Conservation (phyloP, 106 monocot genomes). For the Dendrobium nobile region DNA sequence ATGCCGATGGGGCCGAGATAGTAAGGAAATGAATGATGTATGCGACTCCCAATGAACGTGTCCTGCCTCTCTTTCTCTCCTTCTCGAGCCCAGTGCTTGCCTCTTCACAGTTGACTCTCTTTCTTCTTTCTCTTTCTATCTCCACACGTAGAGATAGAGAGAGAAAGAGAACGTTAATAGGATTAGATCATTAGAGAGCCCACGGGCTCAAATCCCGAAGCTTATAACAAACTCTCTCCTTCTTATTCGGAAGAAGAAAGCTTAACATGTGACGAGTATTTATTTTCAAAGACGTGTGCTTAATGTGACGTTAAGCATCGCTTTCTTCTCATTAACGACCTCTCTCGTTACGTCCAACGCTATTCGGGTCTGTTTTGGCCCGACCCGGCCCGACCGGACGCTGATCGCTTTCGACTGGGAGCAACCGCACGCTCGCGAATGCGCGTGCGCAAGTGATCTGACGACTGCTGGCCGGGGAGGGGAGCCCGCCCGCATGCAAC, state of each 20-base stretch:
- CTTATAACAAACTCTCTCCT: background rate
- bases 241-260: background rate
- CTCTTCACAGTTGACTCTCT: slow-evolving; percentile 1
- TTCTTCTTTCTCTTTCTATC: background rate
- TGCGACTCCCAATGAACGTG: background rate
- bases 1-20: background rate
- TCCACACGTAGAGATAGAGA: slow-evolving; percentile 2
- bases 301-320: background rate
- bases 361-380: background rate
- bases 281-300: background rate
- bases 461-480: background rate
- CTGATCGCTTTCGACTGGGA: background rate
- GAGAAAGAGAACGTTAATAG: background rate
- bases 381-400: background rate
- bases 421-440: background rate
- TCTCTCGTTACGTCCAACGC: background rate
- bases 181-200: background rate
- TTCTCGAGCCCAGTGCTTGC: slow-evolving; percentile 2
- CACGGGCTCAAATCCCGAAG: background rate
- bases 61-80: background rate
- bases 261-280: background rate
- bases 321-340: background rate
- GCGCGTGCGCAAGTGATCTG: background rate
- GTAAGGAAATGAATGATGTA: background rate
- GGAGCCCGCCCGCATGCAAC: background rate